A percentile compares a stretch with the other conserved stretches of the same genome.
These are phyloP conservation scores for Simmondsia chinensis DNA, from an alignment of 148 eudicot genomes.

Conservation along the genomic window DNA sequence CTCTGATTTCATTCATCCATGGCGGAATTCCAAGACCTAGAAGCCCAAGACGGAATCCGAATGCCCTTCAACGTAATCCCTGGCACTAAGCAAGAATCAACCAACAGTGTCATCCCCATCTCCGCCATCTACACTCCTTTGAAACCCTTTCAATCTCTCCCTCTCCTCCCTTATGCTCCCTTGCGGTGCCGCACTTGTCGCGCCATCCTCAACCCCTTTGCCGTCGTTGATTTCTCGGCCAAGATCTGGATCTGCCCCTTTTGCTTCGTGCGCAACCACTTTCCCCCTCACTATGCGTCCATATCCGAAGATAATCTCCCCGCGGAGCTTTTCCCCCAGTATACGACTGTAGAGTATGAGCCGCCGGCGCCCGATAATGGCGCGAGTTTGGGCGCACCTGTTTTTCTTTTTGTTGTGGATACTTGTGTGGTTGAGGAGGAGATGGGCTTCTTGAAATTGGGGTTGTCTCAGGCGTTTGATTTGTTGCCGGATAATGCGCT, in stretches of 20 bases:
- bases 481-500: slow-evolving; percentile 61
- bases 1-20: no score
- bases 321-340: slow-evolving; percentile 70
- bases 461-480: slow-evolving; percentile 60
- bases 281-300: slow-evolving; percentile 61
- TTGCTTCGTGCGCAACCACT: slow-evolving; percentile 68
- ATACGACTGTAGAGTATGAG: slow-evolving; percentile 74
- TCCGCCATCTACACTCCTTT: slow-evolving; percentile 80
- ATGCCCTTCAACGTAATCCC: slow-evolving; percentile 99
- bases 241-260: slow-evolving; percentile 95
- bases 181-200: slow-evolving; percentile 85
- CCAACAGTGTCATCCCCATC: slow-evolving; percentile 49
- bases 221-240: slow-evolving; percentile 66
- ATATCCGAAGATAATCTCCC: slow-evolving; percentile 75
- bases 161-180: slow-evolving; percentile 72
- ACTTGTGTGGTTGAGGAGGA: slow-evolving; percentile 93
- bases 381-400: slow-evolving; percentile 9
- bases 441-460: slow-evolving; percentile 49
- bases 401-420: slow-evolving; percentile 66
- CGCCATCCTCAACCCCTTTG: slow-evolving; percentile 75
- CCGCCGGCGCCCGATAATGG: slow-evolving; percentile 8
- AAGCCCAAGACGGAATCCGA: slow-evolving; percentile 67
- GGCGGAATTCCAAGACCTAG: slow-evolving; percentile 75
- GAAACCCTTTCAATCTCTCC: slow-evolving; percentile 45
- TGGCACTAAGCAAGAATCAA: slow-evolving; percentile 63